These are phyloP conservation scores for Penicillium aurantiogriseum DNA, from an alignment of 2,329 filamentous ascomycete genomes.

Conservation along the genomic window DNA sequence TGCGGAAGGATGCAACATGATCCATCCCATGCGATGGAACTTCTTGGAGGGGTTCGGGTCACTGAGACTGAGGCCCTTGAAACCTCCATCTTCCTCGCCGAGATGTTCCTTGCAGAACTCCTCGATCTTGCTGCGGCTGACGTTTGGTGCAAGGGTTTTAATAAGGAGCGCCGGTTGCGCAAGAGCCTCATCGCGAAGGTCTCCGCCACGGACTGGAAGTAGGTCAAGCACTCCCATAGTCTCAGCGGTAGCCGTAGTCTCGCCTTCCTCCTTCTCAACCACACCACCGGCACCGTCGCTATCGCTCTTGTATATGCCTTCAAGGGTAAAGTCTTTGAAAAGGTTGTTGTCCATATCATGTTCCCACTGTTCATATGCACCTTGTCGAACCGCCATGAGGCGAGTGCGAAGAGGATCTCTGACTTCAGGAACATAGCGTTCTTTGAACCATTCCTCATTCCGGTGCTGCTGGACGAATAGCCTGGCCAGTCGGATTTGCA, in stretches of 20 bases:
- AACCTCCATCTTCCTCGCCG: constrained; percentile 85
- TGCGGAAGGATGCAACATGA: constrained; percentile 81
- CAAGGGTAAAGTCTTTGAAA: constrained; percentile 92
- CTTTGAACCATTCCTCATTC: constrained; percentile 95
- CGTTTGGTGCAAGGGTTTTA: constrained; percentile 96
- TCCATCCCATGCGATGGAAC: constrained; percentile 97
- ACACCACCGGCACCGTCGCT: constrained; percentile 81
- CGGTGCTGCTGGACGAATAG: constrained; percentile 90
- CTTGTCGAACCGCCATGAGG: constrained; percentile 75
- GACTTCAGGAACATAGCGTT: constrained; percentile 84
- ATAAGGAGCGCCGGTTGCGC: constrained; percentile 91
- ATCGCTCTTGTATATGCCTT: constrained; percentile 90
- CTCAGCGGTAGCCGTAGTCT: constrained; percentile 86
- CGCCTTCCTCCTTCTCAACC: constrained; percentile 92
- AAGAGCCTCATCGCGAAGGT: constrained; percentile 84
- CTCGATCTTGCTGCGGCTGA: constrained; percentile 90
- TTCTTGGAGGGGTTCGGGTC: constrained; percentile 97
- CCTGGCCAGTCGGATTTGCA: constrained; percentile 74
- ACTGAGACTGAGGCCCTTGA: constrained; percentile 92
- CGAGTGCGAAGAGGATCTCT: constrained; percentile 71
- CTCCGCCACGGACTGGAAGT: constrained; percentile 76
- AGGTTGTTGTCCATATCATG: constrained; percentile 77
- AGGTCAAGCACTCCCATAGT: constrained; percentile 90
- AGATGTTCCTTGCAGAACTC: constrained; percentile 92
- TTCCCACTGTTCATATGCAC: constrained; percentile 82